Evolutionary conservation across 495 filamentous ascomycete species (phyloP).

Genomic region (Elasticomyces elasticus): DNA sequence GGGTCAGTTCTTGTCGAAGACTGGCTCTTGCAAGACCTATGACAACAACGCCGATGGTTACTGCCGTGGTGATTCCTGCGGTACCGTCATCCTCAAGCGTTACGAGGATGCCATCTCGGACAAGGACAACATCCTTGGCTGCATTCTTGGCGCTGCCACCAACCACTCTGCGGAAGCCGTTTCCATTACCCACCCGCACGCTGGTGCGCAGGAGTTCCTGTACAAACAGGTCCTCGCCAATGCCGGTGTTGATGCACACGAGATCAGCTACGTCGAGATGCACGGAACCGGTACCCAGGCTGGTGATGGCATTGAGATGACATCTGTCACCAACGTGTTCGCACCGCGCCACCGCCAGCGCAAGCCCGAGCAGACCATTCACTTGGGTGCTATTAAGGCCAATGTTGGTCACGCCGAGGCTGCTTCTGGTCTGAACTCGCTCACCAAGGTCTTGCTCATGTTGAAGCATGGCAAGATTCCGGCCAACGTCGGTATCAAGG

Average conservation of each 20-base stretch:
- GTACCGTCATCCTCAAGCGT: conserved; percentile 40
- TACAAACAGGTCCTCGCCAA: conserved; percentile 36
- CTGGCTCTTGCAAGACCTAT: conserved; percentile 61
- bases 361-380: conserved; percentile 57
- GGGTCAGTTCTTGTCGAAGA: conserved; percentile 73
- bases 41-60: conserved; percentile 42
- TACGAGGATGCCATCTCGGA: conserved; percentile 40
- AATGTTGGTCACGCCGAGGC: conserved; percentile 89
- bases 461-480: conserved; percentile 73
- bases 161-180: conserved; percentile 38
- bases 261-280: conserved; percentile 46
- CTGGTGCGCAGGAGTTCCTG: conserved; percentile 39
- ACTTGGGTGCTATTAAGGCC: conserved; percentile 76
- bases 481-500: conserved; percentile 82
- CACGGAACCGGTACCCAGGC: conserved; percentile 41
- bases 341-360: conserved; percentile 60
- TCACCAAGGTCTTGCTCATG: conserved; percentile 85
- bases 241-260: conserved; percentile 39
- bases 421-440: conserved; percentile 69
- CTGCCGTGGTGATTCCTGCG: conserved; percentile 39
- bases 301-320: conserved; percentile 39
- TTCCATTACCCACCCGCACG: conserved; percentile 40
- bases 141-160: conserved; percentile 35
- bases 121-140: conserved; percentile 40
- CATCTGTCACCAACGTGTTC: conserved; percentile 56